Percentiles rank a stretch among this genome's conserved stretches.
phyloP scores from a whole-genome alignment of 352 stramenopile species.

The Phytopythium mirpurense region DNA sequence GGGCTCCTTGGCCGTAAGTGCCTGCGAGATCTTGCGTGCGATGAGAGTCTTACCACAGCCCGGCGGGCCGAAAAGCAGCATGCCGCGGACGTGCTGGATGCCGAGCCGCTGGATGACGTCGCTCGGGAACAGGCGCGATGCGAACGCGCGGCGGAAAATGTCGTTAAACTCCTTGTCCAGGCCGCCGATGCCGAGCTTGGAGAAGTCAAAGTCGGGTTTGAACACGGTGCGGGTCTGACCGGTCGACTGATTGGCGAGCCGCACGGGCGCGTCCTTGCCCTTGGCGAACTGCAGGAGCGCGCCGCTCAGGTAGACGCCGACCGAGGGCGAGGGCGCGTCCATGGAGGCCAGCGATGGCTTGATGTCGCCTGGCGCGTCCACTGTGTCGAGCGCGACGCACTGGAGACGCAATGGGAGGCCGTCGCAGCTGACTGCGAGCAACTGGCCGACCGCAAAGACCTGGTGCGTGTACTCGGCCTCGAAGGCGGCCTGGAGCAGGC shows the following conservation, averaged over 20 bases:
- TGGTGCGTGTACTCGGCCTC: conserved; percentile 70
- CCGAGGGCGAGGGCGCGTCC: conserved; percentile 27
- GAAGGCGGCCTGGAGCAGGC: conserved; percentile 57
- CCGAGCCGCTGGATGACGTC: conserved; percentile 96
- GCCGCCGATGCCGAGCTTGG: conserved; percentile 98
- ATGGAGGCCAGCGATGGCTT: conserved; percentile 14
- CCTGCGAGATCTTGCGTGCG: conserved; percentile 95
- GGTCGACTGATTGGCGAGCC: conserved; percentile 73
- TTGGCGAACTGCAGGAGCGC: conserved; percentile 79
- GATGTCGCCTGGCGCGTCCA: conserved; percentile 33
- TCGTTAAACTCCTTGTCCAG: conserved; percentile 99
- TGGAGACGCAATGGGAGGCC: conserved; percentile 63
- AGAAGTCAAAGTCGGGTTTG: conserved; percentile 97
- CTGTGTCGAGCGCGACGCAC: conserved; percentile 46
- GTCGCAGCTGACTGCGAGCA: conserved; percentile 61
- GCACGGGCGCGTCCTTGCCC: conserved; percentile 64
- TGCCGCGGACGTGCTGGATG: conserved; percentile 98
- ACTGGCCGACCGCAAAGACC: conserved; percentile 66
- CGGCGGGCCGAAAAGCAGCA: conserved; percentile 82
- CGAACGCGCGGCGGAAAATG: conserved; percentile 99
- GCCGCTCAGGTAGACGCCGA: conserved; percentile 56
- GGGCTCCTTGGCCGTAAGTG: conserved; percentile 93
- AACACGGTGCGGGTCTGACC: conserved; percentile 87
- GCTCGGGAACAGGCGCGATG: conserved; percentile 95
- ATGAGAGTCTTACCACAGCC: conserved; percentile 97